Evolutionary conservation across 371 early-diverging fungal genomes (phyloP), one percentile per base, ranked within the genome.

Genomic region (Fennellomyces sp.): DNA sequence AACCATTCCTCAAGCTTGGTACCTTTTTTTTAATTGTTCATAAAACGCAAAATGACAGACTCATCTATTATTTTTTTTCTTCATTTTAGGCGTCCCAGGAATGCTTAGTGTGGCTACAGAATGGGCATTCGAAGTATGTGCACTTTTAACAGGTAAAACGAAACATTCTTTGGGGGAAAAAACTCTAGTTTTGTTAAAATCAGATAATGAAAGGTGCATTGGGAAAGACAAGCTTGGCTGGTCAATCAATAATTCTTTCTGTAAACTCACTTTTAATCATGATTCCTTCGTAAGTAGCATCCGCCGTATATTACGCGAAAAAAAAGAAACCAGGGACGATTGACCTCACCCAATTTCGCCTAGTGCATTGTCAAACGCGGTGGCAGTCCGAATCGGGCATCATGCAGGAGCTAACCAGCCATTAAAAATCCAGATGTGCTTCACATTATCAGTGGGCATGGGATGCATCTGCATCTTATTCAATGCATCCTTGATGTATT

Each of bases 41-140:
- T 26, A 12, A 42, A n/a, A 6, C 25, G 41, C 13, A 31, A 52
- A 6, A 49, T 29, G 48, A n/a, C n/a, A 21, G 48, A 21, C 13
- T 30, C 28, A 36, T 36, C 36, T 27, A 29, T 17, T 31, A 21
- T 31, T n/a, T 53, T 25, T 47, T 2, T 5, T 36, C 11, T 48
- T 10, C 21, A 49, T 8, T 30, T 27, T 21, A 76, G 76, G 76
- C 28, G 64, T 79, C 52, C 79, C 79, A 6, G 79, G 79, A 0
- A 79, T 79, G 79, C 45, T 79, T 15, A 79, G 79, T 56, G 69
- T 75, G 1, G 66, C 73, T 1, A 73, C 74, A 0, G 79, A 79
- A 35, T 79, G 79, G 79, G 79, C 79, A 1, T 79, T 79, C 51
- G 79, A 79, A 64, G 68, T 79, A 5, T 79, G 79, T 57, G 79